Evolutionary conservation across 768 basidiomycete species (phyloP), one percentile per base, ranked within the genome.

Genomic region (Suillus decipiens): DNA sequence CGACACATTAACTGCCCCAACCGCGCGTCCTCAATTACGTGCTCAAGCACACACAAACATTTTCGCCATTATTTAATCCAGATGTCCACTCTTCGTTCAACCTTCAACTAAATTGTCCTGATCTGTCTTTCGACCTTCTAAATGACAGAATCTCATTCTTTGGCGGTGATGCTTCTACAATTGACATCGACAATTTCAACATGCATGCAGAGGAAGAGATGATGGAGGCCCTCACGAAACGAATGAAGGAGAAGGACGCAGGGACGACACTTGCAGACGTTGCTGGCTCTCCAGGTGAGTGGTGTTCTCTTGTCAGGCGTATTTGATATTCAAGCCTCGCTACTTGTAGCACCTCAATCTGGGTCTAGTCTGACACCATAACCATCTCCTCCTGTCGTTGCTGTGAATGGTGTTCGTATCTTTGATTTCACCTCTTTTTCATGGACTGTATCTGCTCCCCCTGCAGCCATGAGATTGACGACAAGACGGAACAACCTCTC

Each of bases 111-210:
- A 71, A 75, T 58, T 74, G 71, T 11, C 67, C 68, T 3, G 76
- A 77, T 12, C 70, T 73, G 67, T 75, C 75, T 12, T 77, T 77
- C 33, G 74, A 77, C 59, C 64, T 76, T 42, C 59, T 77, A 37
- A 77, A 77, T 64, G 76, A 76, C 65, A 72, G 71, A 60, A 72
- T 77, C 28, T 75, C 76, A 15, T 76, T 77, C 67, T 67, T 77
- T 9, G 68, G 69, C 5, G 71, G 69, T 28, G 75, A 76, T 50
- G 69, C 72, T 11, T 72, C 72, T 56, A 67, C 66, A 65, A 53
- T 62, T 10, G 70, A 70, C 24, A 67, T 69, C n/a, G 68, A 70
- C 33, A 67, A 69, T 22, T 61, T 77, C 42, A 71, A 75, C 54
- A 59, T 69, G 61, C 59, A 68, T 6, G 68, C 68, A 6, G 68